Percentiles rank a stretch among this genome's conserved stretches.
Conservation (phyloP, 805 yeast genomes). For the Ogataea nonfermentans region DNA sequence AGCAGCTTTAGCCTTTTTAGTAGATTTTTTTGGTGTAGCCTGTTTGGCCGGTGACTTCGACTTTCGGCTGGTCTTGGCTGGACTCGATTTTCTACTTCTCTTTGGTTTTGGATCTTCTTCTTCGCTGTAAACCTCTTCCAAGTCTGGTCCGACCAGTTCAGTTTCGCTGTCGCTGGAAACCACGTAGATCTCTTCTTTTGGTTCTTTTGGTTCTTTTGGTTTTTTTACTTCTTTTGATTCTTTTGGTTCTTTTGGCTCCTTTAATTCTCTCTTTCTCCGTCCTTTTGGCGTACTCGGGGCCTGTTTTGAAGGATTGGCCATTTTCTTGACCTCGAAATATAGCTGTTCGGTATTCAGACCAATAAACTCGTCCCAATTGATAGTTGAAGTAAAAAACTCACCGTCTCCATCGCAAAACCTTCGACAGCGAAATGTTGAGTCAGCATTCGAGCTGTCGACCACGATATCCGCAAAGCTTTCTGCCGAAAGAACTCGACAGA, state of each 20-base stretch:
- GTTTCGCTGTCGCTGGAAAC: background rate
- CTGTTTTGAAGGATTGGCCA: slow-evolving; percentile 30
- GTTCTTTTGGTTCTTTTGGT: slow-evolving; percentile 11
- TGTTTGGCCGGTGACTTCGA: slow-evolving; percentile 7
- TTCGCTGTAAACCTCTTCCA: slow-evolving; percentile 11
- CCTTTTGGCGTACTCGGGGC: slow-evolving; percentile 9
- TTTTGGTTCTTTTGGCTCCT: background rate
- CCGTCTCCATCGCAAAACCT: slow-evolving; percentile 41
- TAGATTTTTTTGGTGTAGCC: slow-evolving; percentile 8
- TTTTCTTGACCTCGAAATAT: slow-evolving; percentile 30
- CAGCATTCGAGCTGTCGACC: slow-evolving; percentile 37
- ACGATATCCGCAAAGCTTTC: slow-evolving; percentile 35
- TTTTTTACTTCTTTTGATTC: slow-evolving; percentile 2
- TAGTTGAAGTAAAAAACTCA: slow-evolving; percentile 33
- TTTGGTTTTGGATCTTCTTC: slow-evolving; percentile 8
- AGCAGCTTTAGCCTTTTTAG: slow-evolving; percentile 1
- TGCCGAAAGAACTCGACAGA: slow-evolving; percentile 44
- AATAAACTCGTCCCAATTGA: slow-evolving; percentile 40
- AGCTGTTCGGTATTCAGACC: slow-evolving; percentile 32
- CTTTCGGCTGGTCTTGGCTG: slow-evolving; percentile 1
- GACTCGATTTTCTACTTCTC: slow-evolving; percentile 3
- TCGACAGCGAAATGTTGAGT: slow-evolving; percentile 39
- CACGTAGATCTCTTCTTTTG: slow-evolving; percentile 2
- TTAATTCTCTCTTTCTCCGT: slow-evolving; percentile 1
- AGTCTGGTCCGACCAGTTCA: background rate